Percentiles rank a stretch among this genome's conserved stretches.
Evolutionary conservation across 805 yeast genomes (phyloP).

Genomic region (Spathaspora arborariae): DNA sequence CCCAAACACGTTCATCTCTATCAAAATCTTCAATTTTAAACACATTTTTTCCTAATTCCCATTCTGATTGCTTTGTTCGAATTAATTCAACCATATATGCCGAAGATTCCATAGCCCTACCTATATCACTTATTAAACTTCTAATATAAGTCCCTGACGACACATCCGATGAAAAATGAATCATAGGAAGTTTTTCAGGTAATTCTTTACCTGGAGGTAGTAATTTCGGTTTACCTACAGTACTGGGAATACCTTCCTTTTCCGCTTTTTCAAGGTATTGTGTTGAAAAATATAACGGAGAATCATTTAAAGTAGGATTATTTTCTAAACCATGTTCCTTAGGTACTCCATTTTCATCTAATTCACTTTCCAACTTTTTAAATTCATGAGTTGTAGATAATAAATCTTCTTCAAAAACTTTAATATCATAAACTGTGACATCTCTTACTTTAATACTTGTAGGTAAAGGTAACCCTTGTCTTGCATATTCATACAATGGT

Average conservation of each 20-base stretch:
- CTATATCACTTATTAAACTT: conserved; percentile 84
- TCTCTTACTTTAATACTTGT: conserved; percentile 73
- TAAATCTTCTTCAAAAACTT: conserved; percentile 49
- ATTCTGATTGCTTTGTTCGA: conserved; percentile 74
- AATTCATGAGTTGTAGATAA: conserved; percentile 56
- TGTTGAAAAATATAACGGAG: conserved; percentile 55
- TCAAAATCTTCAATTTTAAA: conserved; percentile 66
- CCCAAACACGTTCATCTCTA: conserved; percentile 66
- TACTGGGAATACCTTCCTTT: conserved; percentile 34
- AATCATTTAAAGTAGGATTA: conserved; percentile 59
- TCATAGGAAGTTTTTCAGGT: conserved; percentile 56
- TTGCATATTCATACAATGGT: conserved; percentile 90
- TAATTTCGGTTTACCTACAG: conserved; percentile 35
- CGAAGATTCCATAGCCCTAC: conserved; percentile 71
- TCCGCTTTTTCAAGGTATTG: conserved; percentile 47
- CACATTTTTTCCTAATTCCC: conserved; percentile 71
- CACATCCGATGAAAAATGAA: conserved; percentile 74
- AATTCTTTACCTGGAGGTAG: conserved; percentile 35
- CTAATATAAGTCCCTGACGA: conserved; percentile 96
- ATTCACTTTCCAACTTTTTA: conserved; percentile 35
- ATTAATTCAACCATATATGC: conserved; percentile 85
- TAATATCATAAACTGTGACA: conserved; percentile 55
- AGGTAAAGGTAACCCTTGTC: conserved; percentile 83
- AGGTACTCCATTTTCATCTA: conserved; percentile 47
- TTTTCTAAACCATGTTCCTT: conserved; percentile 41